A percentile compares a stretch with the other conserved stretches of the same genome.
phyloP scores from a whole-genome alignment of 2,329 filamentous ascomycete species.

The Penicillium hordei region DNA sequence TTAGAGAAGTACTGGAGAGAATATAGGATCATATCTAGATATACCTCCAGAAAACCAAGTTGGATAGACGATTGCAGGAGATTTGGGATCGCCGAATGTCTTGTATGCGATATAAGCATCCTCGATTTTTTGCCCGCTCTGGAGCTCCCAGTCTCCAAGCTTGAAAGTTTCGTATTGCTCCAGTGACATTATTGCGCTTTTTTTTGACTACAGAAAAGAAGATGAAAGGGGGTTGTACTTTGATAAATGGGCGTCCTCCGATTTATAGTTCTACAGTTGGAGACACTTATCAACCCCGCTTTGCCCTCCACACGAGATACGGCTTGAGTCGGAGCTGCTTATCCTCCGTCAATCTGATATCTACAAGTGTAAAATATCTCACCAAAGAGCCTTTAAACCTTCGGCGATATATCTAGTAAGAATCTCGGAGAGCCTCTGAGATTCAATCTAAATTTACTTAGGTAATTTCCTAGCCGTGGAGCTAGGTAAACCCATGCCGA shows the following conservation, averaged over 20 bases:
- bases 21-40: conserved; percentile 17
- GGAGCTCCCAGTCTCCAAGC: conserved; percentile 66
- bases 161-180: conserved; percentile 51
- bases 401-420: not conserved
- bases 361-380: not conserved
- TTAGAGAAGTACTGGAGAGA: not conserved
- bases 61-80: conserved; percentile 71
- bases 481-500: not conserved
- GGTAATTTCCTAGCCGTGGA: not conserved
- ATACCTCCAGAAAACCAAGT: conserved; percentile 69
- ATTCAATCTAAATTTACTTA: not conserved
- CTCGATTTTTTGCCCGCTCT: conserved; percentile 62
- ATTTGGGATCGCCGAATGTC: conserved; percentile 64
- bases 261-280: conserved; percentile 15
- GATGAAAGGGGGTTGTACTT: not conserved
- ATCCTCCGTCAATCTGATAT: not conserved
- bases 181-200: conserved; percentile 15
- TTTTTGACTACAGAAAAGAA: not conserved
- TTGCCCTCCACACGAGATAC: conserved; percentile 13
- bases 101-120: conserved; percentile 73
- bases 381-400: not conserved
- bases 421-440: not conserved
- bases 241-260: not conserved
- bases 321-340: conserved; percentile 9
- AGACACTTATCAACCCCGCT: conserved; percentile 19